Percentiles rank a stretch among this genome's conserved stretches.
Evolutionary conservation across 2,329 filamentous ascomycete species (phyloP).

Genomic region (Colletotrichum brevisporum): DNA sequence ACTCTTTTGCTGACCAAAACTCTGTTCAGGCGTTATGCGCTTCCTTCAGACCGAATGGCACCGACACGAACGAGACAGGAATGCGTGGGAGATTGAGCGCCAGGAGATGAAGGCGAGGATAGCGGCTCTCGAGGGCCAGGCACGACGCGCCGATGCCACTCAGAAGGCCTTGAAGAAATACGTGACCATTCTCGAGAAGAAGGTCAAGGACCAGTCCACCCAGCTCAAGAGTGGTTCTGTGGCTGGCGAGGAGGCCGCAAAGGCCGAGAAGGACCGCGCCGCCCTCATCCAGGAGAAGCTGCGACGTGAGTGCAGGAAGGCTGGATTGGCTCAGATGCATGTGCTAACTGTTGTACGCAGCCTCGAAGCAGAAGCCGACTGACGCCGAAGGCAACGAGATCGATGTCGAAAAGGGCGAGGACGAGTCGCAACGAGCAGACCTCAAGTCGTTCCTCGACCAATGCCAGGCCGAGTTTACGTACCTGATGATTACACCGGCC

Average conservation of each 20-base stretch:
- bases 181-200: slow-evolving; percentile 88
- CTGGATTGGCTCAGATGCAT: neutral
- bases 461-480: slow-evolving; percentile 76
- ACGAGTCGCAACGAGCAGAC: slow-evolving; percentile 65
- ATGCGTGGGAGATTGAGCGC: slow-evolving; percentile 98
- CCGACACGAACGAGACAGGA: slow-evolving; percentile 95
- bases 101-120: slow-evolving; percentile 99
- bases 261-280: slow-evolving; percentile 66
- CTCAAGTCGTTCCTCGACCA: slow-evolving; percentile 75
- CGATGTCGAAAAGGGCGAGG: slow-evolving; percentile 60
- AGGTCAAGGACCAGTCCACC: slow-evolving; percentile 84
- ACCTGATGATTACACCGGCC: slow-evolving; percentile 76
- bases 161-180: slow-evolving; percentile 93
- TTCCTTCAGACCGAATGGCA: slow-evolving; percentile 99
- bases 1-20: slow-evolving; percentile 3
- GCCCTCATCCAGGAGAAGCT: slow-evolving; percentile 70
- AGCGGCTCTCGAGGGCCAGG: slow-evolving; percentile 91
- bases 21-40: slow-evolving; percentile 87
- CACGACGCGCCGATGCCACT: slow-evolving; percentile 86
- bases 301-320: slow-evolving; percentile 57
- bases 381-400: slow-evolving; percentile 63
- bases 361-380: slow-evolving; percentile 32
- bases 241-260: slow-evolving; percentile 56
- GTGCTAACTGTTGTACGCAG: slow-evolving; percentile 15
- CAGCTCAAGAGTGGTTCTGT: slow-evolving; percentile 73